These are phyloP conservation scores for Cydonia oblonga DNA, from an alignment of 331 rosid genomes.

Conservation along the genomic window DNA sequence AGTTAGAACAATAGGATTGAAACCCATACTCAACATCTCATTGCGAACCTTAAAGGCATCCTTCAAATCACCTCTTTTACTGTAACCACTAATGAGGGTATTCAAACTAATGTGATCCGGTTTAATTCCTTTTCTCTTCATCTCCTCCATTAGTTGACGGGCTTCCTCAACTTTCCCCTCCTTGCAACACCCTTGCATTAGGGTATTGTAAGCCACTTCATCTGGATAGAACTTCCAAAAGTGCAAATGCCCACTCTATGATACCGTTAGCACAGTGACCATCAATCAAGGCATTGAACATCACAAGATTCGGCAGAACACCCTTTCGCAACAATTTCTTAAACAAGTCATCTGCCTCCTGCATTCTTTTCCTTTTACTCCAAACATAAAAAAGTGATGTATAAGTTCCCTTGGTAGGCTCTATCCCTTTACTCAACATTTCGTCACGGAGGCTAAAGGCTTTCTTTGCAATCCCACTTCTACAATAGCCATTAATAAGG, in stretches of 20 bases:
- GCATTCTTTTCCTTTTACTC: slow-evolving; percentile 53
- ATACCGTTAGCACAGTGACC: slow-evolving; percentile 65
- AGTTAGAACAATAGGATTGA: slow-evolving; percentile 78
- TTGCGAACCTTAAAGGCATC: slow-evolving; percentile 66
- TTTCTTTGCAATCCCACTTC: slow-evolving; percentile 53
- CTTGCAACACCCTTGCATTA: slow-evolving; percentile 80
- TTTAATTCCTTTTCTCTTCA: slow-evolving; percentile 72
- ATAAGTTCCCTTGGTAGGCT: slow-evolving; percentile 54
- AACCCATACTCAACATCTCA: slow-evolving; percentile 67
- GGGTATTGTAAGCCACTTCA: slow-evolving; percentile 72
- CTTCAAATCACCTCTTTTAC: slow-evolving; percentile 52
- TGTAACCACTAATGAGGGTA: slow-evolving; percentile 63
- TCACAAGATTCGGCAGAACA: slow-evolving; percentile 52
- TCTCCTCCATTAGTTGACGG: slow-evolving; percentile 52
- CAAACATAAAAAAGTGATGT: slow-evolving; percentile 64
- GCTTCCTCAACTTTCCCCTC: slow-evolving; percentile 85
- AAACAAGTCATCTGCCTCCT: slow-evolving; percentile 60
- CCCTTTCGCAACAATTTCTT: slow-evolving; percentile 32
- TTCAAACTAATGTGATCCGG: slow-evolving; percentile 76
- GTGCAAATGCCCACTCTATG: slow-evolving; percentile 39
- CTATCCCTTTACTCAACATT: slow-evolving; percentile 44
- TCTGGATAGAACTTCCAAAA: slow-evolving; percentile 57
- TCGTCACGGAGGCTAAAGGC: slow-evolving; percentile 56
- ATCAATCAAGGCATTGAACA: slow-evolving; percentile 56
- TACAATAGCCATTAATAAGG: slow-evolving; percentile 61